Evolutionary conservation across 495 filamentous ascomycete species (phyloP), one percentile per base, ranked within the genome.

Genomic region (Darksidea phi): DNA sequence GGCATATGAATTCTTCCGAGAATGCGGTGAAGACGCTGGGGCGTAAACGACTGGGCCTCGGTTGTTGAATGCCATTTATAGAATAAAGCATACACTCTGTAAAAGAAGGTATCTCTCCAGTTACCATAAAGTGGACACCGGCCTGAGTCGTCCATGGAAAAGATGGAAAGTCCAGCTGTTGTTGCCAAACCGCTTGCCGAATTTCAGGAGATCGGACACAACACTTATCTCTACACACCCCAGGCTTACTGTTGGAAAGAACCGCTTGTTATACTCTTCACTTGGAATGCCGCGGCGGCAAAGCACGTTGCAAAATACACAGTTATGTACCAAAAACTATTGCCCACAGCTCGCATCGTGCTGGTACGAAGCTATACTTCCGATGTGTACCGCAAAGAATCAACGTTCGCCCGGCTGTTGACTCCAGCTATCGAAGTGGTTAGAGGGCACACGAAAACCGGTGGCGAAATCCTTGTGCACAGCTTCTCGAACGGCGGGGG

Each of bases 231-330:
- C 28, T 69, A 55, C 55, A 67, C 62, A 1, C 60, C 70, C 10
- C 18, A 23, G 2, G 8, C 59, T 0, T 63, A 67, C 12, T 57
- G 43, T 8, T 23, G 43, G 4, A 11, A 54, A 23, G 41, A 17
- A 10, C 57, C 64, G 32, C 66, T 75, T 28, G 57, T 73, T 36
- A 50, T 75, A 45, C 28, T 76, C 50, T 72, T 61, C 61, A 57
- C 64, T 13, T 74, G 73, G 71, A 54, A 67, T 5, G 65, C 61
- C 20, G 73, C 71, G 5, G 67, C 64, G 7, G 49, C 59, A 8
- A 71, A 71, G 47, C 70, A 74, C 60, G 71, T 76, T 17, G 60
- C 67, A 11, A 74, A 72, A 47, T 76, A 74, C 57, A 65, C 63
- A 4, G 36, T 49, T 15, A 23, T 59, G 6, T 71, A 73, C 61